Conservation (phyloP, 345 rosid species). For the Heritiera littoralis region DNA sequence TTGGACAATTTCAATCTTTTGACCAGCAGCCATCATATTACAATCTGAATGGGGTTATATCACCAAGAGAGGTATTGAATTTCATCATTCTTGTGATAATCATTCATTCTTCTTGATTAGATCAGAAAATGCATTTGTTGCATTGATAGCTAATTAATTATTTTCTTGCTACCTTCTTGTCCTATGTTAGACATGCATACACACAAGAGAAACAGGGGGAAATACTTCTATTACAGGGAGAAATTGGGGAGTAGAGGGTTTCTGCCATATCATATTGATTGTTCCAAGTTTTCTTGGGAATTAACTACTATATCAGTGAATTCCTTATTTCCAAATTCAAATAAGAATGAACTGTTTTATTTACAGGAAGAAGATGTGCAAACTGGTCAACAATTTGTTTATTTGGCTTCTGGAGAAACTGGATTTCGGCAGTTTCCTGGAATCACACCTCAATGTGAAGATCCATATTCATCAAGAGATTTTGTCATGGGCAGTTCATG, state of each 20-base stretch:
- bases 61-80: slow-evolving; percentile 65
- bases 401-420: slow-evolving; percentile 53
- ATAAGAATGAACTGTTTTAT: slow-evolving; percentile 9
- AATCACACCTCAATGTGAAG: slow-evolving; percentile 38
- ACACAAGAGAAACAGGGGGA: background rate
- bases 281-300: background rate
- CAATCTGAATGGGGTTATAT: slow-evolving; percentile 46
- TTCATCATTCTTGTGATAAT: slow-evolving; percentile 10
- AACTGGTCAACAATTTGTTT: slow-evolving; percentile 48
- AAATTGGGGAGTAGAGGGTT: background rate
- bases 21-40: slow-evolving; percentile 60
- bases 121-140: background rate
- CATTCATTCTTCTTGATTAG: background rate
- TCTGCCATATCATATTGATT: background rate
- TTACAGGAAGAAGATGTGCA: slow-evolving; percentile 57
- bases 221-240: background rate
- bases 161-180: background rate
- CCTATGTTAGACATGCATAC: background rate
- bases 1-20: slow-evolving; percentile 61
- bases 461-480: slow-evolving; percentile 37
- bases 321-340: slow-evolving; percentile 5
- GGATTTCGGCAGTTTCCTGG: slow-evolving; percentile 47
- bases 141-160: background rate
- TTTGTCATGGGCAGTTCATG: slow-evolving; percentile 48
- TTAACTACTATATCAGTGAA: background rate